These are phyloP conservation scores for Phialophora chinensis DNA, from an alignment of 2,329 filamentous ascomycete species.

Conservation along the genomic window DNA sequence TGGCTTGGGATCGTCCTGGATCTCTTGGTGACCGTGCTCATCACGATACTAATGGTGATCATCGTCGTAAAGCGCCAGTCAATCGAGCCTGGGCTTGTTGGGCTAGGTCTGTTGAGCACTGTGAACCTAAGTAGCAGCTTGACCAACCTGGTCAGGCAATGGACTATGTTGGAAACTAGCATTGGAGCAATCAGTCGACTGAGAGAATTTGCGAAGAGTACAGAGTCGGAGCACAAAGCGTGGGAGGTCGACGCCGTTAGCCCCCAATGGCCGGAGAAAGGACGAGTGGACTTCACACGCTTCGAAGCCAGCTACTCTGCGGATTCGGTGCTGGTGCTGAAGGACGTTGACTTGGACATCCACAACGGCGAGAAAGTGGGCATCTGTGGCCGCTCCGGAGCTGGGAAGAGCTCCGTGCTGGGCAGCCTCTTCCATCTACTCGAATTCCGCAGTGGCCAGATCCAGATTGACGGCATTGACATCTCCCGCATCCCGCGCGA, in stretches of 20 bases:
- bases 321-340: constrained; percentile 38
- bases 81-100: constrained; percentile 57
- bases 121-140: constrained; percentile 61
- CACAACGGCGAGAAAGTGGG: constrained; percentile 44
- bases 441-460: constrained; percentile 40
- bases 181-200: constrained; percentile 63
- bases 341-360: constrained; percentile 41
- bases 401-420: constrained; percentile 43
- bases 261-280: constrained; percentile 39
- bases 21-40: constrained; percentile 57
- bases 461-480: constrained; percentile 41
- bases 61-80: constrained; percentile 54
- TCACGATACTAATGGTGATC: constrained; percentile 56
- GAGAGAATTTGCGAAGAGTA: constrained; percentile 57
- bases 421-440: constrained; percentile 41
- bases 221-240: constrained; percentile 52
- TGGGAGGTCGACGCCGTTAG: constrained; percentile 44
- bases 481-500: constrained; percentile 34
- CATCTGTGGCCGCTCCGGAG: constrained; percentile 46
- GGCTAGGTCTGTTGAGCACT: constrained; percentile 60
- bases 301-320: constrained; percentile 35
- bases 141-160: constrained; percentile 58
- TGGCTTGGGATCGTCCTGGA: constrained; percentile 62
- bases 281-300: constrained; percentile 37
- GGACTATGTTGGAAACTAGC: constrained; percentile 64